Evolutionary conservation across 1,284 basidiomycete species (phyloP), one percentile per base, ranked within the genome.

Genomic region (Fistulinella cinereoalba): DNA sequence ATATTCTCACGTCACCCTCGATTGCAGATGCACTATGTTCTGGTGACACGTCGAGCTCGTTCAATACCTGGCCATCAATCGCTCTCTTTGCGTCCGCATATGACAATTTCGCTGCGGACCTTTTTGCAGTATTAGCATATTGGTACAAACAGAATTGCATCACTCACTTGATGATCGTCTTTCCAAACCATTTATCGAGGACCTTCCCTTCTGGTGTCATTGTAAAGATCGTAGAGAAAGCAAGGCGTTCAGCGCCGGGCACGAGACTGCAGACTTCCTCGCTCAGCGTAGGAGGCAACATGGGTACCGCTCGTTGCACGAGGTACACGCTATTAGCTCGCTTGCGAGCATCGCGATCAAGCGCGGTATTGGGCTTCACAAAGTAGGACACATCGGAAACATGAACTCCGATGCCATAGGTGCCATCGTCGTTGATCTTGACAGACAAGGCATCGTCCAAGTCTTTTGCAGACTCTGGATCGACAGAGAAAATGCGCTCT

Each of bases 311-410:
- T 37, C 94, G 85, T 67, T 98, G 96, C 33, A 98, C 85, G 34
- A 99, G 85, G 65, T 97, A 97, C 41, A 99, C 97, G 56, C 91
- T 93, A 3, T 95, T 98, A 23, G 94, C 96, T 53, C 96, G 83
- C 72, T 97, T 98, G 58, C 93, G 84, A 41, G 97, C 97, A 69
- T 99, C 97, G 28, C 97, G 92, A 63, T 99, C 97, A 56, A 99
- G 76, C 15, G 95, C 90, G 8, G 92, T 97, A 68, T 97, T 97
- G 22, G 92, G 85, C 73, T 94, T 96, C 62, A 96, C 89, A 71
- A 98, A 99, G 75, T 89, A 87, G 2, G 94, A 91, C 1, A 98
- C 94, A 67, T 99, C 97, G 18, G 95, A 90, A 56, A 99, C 84
- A 63, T 99, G 97, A 11, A 99, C 83, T 47, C 92, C 92, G 41